Evolutionary conservation across 1,284 basidiomycete species (phyloP).

Genomic region (Rhodotorula sp.): DNA sequence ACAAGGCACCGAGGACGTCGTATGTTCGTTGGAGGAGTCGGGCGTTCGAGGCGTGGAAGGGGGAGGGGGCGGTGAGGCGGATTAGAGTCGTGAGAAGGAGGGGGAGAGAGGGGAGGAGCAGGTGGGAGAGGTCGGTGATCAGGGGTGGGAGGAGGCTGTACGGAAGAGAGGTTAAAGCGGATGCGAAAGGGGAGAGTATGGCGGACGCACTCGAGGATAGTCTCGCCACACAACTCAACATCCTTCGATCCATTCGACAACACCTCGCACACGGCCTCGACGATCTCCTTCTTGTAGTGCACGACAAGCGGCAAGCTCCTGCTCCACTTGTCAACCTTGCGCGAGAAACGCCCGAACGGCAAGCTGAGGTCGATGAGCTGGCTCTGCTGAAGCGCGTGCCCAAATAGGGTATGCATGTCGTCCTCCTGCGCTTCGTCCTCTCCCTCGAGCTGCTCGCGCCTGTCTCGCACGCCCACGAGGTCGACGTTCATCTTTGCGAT

Average conservation of each 20-base stretch:
- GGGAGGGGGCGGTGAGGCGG: constrained; percentile 30
- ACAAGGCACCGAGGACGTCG: constrained; percentile 42
- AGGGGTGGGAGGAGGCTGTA: constrained; percentile 42
- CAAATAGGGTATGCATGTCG: constrained; percentile 37
- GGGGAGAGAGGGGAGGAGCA: constrained; percentile 30
- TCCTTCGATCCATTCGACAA: constrained; percentile 23
- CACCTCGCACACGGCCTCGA: constrained; percentile 30
- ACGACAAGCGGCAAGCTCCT: constrained; percentile 43
- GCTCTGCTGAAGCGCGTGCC: constrained; percentile 31
- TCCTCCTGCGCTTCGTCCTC: constrained; percentile 32
- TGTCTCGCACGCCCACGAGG: constrained; percentile 28
- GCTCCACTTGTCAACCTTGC: constrained; percentile 33
- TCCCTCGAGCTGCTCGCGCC: constrained; percentile 36
- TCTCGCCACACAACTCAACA: constrained; percentile 34
- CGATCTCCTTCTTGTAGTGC: constrained; percentile 38
- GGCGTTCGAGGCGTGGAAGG: constrained; percentile 34
- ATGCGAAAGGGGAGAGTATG: not conserved
- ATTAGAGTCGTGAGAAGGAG: constrained; percentile 35
- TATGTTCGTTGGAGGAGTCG: constrained; percentile 38
- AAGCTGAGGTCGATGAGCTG: constrained; percentile 41
- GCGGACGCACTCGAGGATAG: constrained; percentile 38
- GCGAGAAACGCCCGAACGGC: constrained; percentile 39
- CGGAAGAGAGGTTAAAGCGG: not conserved
- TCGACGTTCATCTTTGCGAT: constrained; percentile 36
- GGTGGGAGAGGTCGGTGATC: constrained; percentile 40